These are phyloP conservation scores for Lichtheimia hyalospora DNA, from an alignment of 371 early-diverging fungal species.

Conservation along the genomic window DNA sequence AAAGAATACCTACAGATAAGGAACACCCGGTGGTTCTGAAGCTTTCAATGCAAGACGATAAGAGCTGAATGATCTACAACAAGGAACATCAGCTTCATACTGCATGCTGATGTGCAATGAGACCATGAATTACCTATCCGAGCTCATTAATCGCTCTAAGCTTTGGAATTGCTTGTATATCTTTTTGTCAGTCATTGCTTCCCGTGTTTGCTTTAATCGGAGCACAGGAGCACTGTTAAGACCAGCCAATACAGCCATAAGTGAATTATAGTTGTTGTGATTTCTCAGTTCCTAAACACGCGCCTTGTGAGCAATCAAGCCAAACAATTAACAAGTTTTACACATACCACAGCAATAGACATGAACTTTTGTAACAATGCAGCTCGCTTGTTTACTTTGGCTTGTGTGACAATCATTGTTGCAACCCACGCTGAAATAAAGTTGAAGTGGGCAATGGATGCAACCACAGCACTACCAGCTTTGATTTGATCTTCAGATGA, in stretches of 20 bases:
- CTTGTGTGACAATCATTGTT: constrained; percentile 61
- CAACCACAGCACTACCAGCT: constrained; percentile 32
- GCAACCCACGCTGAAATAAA: constrained; percentile 68
- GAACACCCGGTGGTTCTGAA: constrained; percentile 56
- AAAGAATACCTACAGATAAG: constrained; percentile 48
- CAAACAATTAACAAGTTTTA: neutral
- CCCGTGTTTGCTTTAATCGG: constrained; percentile 59
- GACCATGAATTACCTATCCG: constrained; percentile 36
- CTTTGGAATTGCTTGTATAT: constrained; percentile 56
- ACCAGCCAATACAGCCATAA: constrained; percentile 75
- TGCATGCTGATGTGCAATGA: neutral
- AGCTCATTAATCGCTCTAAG: constrained; percentile 67
- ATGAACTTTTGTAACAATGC: constrained; percentile 65
- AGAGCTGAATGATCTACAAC: constrained; percentile 50
- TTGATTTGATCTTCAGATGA: constrained; percentile 9
- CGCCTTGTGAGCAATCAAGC: constrained; percentile 2
- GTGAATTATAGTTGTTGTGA: constrained; percentile 66
- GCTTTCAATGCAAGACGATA: constrained; percentile 62
- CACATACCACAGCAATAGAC: constrained; percentile 56
- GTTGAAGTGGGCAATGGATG: constrained; percentile 63
- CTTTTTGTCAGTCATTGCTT: constrained; percentile 46
- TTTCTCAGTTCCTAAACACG: constrained; percentile 42
- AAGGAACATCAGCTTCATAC: neutral
- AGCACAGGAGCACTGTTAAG: constrained; percentile 67
- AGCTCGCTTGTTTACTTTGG: constrained; percentile 57